Base-by-base conservation (phyloP, 495 filamentous ascomycete genomes). In the Hyaloscypha bicolor region DNA sequence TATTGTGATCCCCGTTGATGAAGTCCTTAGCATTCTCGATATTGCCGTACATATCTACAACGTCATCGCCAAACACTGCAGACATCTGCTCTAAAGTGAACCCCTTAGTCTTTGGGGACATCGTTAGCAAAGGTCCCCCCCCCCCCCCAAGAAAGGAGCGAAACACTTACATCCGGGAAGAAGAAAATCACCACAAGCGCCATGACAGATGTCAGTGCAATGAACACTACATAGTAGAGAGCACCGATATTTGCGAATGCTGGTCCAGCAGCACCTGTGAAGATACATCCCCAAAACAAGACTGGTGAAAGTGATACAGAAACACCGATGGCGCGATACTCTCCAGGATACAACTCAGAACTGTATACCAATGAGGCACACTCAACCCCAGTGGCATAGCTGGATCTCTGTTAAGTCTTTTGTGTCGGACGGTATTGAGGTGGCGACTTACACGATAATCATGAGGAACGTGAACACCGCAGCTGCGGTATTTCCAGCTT, bases 381-480 rank as follows among this genome's bases (percentile, higher is more conserved):
- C 1, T 53, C 51, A 16, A n/a, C 19, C 19, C 19, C 22, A 4
- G 51, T 21, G 0, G 51, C 51, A 53, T 53, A 53, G 19, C 51
- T 53, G 22, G 8, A 53, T 53, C 8, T 53, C 6, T n/a, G 1
- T 11, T 53, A 1, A 21, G 51, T 29, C 4, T 53, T 6, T n/a
- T 53, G 1, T 8, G 19, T 11, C 2, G 19, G 6, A 53, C 51
- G 51, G 35, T 25, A 53, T 21, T n/a, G 16, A 16, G 6, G 8
- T 53, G 51, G 19, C 16, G 16, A 53, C 51, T n/a, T 53, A 53
- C 51, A 53, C 51, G 19, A 53, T 21, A 16, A 53, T 53, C 51
- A 53, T 53, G 51, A 53, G 51, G 51, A 53, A 53, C 8, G 51
- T 53, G 51, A 53, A 53, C 9, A 53, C 51, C 6, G 51, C 51